Evolutionary conservation across 108 stramenopile species (phyloP), one percentile per base, ranked within the genome.

Genomic region (Skeletonema tropicum): DNA sequence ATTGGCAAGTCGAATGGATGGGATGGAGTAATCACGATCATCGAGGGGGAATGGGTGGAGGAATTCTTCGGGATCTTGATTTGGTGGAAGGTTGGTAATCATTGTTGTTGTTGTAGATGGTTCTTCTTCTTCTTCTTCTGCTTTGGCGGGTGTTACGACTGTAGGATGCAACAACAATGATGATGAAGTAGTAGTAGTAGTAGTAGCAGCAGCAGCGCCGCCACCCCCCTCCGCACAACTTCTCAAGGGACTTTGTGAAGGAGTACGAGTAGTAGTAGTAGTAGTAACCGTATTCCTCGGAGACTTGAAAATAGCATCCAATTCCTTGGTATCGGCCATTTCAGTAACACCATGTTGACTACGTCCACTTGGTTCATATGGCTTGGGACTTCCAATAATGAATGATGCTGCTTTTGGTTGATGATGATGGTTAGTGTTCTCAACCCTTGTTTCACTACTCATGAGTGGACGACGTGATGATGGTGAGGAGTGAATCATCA

Each of bases 1-100:
- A 63, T 78, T 78, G 60, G 82, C 82, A 33, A 83, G 76, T 33
- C 77, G 76, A 29, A 83, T 83, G 49, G 82, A 83, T 11, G 82
- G 82, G 42, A 83, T 83, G 58, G 82, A 83, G 66, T 77, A 83
- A 25, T 83, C 64, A 25, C 73, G 77, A 68, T 79, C 72, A 21
- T 83, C 77, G 12, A 83, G 57, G 23, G 82, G 77, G 57, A 78
- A 61, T 60, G 77, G 57, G 19, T 42, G 59, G 30, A 13, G 10
- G 32, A 23, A 8, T 55, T 55, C 6, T 55, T 55, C 6, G 4
- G 52, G 52, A 23, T 55, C 23, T 55, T 23, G 23, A 23, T 55
- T 55, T 21, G 52, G 52, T 55, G 52, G 52, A 8, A 55, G 52
- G 23, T 55, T 55, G 52, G 52, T 55, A 2, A 55, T 55, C 52